Base-by-base conservation (phyloP, 176 grass and related monocot genomes). In the Eleusine indica region DNA sequence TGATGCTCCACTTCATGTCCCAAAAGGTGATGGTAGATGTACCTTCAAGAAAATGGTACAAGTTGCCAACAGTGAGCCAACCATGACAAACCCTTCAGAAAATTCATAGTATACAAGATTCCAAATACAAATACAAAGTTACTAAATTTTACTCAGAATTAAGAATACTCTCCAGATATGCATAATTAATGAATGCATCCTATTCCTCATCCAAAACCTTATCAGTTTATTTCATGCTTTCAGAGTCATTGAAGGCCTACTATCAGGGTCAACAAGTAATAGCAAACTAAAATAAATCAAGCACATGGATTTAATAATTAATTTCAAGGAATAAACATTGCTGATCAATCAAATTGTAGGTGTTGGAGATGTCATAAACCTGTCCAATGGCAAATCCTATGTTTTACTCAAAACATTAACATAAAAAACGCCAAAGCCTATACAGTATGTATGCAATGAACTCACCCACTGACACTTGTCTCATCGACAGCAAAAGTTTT, bases 381-480 rank as follows among this genome's bases (percentile, higher is more conserved):
- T 35, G 58, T 28, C 7, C 46, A 66, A 77, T 51, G 32, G 18
- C 46, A 69, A 64, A 30, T 9, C 61, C 60, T 30, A 30, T 30
- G 22, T 14, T 63, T 14, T 14, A 22, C 21, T 62, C n/a, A 62
- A 62, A 64, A 63, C 1, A 64, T 30, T 5, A 64, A 64, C 0
- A 14, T 5, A 14, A 11, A 29, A 62, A 30, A 29, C 2, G 1
- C 12, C 28, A 62, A 69, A 68, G 65, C 35, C 51, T 54, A 44
- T 60, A 21, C 41, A 73, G 39, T 68, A 57, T 38, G 71, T 29
- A 66, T 73, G 46, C 79, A 77, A 42, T 66, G 9, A 85, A 90
- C 97, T 94, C 80, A 99, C 97, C 97, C 97, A 87, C 97, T 99
- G 75, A 96, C 97, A 91, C 97, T 99, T 68, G 97, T 96, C 84